phyloP scores from a whole-genome alignment of 495 filamentous ascomycete genomes.

The Penicillium argentinense region DNA sequence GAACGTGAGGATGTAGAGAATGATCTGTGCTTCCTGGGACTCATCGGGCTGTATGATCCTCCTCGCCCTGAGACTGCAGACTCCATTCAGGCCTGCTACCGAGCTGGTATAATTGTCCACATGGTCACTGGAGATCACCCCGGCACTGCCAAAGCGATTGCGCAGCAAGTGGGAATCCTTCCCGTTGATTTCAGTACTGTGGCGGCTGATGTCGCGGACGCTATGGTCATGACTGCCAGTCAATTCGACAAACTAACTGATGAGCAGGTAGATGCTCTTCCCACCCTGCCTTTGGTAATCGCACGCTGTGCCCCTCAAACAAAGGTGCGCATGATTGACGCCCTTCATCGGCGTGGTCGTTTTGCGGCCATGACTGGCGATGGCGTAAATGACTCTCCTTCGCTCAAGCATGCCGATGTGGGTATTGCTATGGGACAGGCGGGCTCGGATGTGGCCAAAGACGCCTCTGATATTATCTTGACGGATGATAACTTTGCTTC shows the following conservation, averaged over 20 bases:
- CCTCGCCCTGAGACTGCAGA: constrained; percentile 54
- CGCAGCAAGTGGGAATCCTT: constrained; percentile 64
- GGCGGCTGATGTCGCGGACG: constrained; percentile 53
- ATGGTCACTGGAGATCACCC: too few relatives aligned
- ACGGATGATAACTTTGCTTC: too few relatives aligned
- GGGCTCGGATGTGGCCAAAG: too few relatives aligned
- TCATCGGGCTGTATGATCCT: constrained; percentile 73
- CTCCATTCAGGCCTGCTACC: constrained; percentile 59
- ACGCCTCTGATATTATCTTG: too few relatives aligned
- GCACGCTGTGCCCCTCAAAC: constrained; percentile 70
- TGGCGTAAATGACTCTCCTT: constrained; percentile 83
- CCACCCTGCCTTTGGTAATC: constrained; percentile 65
- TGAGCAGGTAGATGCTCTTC: constrained; percentile 62
- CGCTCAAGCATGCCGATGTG: constrained; percentile 78
- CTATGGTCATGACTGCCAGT: constrained; percentile 67
- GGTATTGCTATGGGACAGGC: constrained; percentile 80
- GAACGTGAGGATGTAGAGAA: constrained; percentile 58
- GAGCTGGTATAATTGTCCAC: too few relatives aligned
- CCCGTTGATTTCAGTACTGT: constrained; percentile 50
- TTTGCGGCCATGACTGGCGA: constrained; percentile 83
- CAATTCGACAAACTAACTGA: constrained; percentile 66
- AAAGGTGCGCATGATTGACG: too few relatives aligned
- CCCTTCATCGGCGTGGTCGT: constrained; percentile 58
- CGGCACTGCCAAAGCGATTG: too few relatives aligned
- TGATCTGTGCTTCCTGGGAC: constrained; percentile 61